Percentiles rank a stretch among this genome's conserved stretches.
Evolutionary conservation across 148 eudicot species (phyloP).

Genomic region (Rhododendron mucronatum): DNA sequence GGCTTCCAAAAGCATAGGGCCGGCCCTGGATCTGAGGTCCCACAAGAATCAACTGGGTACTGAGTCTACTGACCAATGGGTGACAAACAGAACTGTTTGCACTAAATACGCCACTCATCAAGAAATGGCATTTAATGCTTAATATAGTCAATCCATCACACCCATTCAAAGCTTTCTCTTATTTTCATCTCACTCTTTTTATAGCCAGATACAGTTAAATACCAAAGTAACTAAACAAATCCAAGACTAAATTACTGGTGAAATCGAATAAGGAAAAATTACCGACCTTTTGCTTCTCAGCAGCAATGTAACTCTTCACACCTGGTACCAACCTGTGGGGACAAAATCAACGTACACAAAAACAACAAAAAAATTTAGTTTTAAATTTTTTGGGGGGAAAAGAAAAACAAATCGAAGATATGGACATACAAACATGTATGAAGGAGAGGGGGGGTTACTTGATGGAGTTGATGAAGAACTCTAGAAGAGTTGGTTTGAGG

Average conservation of each 20-base stretch:
- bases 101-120: neutral
- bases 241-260: neutral
- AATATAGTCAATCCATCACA: neutral
- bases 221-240: neutral
- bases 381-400: too few relatives aligned
- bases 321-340: constrained; percentile 71
- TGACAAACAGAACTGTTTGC: neutral
- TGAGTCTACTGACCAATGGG: neutral
- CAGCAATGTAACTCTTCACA: constrained; percentile 64
- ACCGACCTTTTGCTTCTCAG: constrained; percentile 82
- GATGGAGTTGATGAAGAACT: constrained; percentile 47
- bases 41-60: neutral
- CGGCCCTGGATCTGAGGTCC: neutral
- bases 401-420: neutral
- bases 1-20: too few relatives aligned
- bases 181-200: neutral
- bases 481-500: constrained; percentile 44
- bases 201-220: neutral
- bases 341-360: neutral
- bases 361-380: too few relatives aligned
- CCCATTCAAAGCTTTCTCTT: neutral
- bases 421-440: neutral
- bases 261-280: neutral
- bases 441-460: constrained; percentile 38
- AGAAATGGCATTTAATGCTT: neutral